phyloP scores from a whole-genome alignment of 2,329 filamentous ascomycete species.

The Aspergillus costaricaensis region DNA sequence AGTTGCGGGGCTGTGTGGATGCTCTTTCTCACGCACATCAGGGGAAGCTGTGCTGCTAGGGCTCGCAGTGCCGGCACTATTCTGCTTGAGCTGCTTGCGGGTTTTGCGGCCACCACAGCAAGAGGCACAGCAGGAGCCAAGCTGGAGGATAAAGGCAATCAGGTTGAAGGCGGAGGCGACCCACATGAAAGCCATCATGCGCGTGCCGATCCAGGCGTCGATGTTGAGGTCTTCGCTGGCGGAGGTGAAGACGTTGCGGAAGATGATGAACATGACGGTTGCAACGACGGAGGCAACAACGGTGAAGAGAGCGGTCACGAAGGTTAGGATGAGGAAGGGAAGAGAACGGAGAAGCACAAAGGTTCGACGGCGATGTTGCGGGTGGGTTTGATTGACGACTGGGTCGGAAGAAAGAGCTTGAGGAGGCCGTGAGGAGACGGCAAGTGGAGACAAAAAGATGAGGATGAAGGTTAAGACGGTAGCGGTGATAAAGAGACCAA shows the following conservation, averaged over 20 bases:
- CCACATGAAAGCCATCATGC: constrained; percentile 92
- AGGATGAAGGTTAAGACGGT: constrained; percentile 70
- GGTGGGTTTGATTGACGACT: constrained; percentile 27
- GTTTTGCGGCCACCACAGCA: constrained; percentile 45
- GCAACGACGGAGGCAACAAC: constrained; percentile 72
- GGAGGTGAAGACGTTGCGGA: constrained; percentile 72
- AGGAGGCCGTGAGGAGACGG: constrained; percentile 43
- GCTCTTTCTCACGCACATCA: constrained; percentile 20
- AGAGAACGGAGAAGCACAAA: constrained; percentile 57
- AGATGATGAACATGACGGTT: constrained; percentile 81
- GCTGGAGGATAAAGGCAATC: constrained; percentile 71
- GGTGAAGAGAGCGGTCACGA: constrained; percentile 67
- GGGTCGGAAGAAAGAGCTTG: constrained; percentile 35
- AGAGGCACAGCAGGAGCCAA: constrained; percentile 73
- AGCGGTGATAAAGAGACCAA: constrained; percentile 77
- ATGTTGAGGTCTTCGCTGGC: constrained; percentile 75
- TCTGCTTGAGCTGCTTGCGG: constrained; percentile 34
- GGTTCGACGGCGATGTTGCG: constrained; percentile 39
- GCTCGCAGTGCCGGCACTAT: not conserved
- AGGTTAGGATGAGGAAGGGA: constrained; percentile 67
- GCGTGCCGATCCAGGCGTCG: constrained; percentile 64
- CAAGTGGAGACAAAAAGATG: constrained; percentile 64
- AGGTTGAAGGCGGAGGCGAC: constrained; percentile 68
- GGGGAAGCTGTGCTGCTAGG: constrained; percentile 13
- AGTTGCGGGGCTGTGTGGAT: constrained; percentile 9